These are phyloP conservation scores for Trichoderma reesei DNA, from an alignment of 495 filamentous ascomycete genomes.

Conservation along the genomic window DNA sequence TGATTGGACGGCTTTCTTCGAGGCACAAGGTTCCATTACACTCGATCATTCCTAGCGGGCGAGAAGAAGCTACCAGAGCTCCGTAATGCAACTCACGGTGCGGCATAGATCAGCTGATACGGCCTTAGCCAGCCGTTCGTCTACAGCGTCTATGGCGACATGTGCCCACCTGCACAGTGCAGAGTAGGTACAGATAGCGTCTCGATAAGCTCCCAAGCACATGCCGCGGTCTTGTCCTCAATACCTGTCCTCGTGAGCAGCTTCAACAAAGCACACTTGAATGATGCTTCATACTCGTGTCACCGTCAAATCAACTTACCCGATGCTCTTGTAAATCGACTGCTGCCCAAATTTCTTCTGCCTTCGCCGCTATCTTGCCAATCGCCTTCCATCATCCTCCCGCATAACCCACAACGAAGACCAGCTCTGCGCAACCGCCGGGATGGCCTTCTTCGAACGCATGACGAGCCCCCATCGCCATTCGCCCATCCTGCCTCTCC, in stretches of 20 bases:
- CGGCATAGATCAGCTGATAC: too few species aligned
- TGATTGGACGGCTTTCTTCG: too few species aligned
- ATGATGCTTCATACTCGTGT: too few species aligned
- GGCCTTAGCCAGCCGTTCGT: too few species aligned
- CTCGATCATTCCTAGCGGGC: too few species aligned
- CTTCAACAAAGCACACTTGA: background rate
- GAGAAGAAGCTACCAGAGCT: too few species aligned
- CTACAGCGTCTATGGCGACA: background rate
- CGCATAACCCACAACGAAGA: background rate
- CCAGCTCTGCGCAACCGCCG: background rate
- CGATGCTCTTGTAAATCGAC: background rate
- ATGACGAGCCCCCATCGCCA: background rate
- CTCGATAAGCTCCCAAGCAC: background rate
- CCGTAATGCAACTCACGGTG: too few species aligned
- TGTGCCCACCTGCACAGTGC: background rate
- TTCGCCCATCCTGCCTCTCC: background rate
- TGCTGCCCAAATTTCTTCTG: background rate
- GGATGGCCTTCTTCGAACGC: conserved; percentile 3
- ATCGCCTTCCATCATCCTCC: background rate
- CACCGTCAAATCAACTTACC: background rate
- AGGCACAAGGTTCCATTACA: too few species aligned
- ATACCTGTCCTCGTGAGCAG: background rate
- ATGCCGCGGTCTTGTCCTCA: background rate
- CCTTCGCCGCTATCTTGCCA: background rate
- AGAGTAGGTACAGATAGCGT: too few species aligned